Evolutionary conservation across 148 eudicot genomes (phyloP), one percentile per base, ranked within the genome.

Genomic region (Rhododendron henanense): DNA sequence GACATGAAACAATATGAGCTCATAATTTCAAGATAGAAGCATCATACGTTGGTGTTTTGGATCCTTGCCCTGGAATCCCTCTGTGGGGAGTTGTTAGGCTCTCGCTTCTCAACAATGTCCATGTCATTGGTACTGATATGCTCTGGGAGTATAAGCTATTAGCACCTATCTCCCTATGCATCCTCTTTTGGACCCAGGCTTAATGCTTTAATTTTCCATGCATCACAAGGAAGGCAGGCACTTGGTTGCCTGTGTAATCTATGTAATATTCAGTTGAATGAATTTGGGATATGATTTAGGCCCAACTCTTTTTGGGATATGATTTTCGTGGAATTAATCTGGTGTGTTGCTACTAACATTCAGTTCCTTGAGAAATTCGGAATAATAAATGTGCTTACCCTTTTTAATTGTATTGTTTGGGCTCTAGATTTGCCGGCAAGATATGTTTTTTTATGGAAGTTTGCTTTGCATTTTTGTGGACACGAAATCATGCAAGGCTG

Each of bases 21-120:
- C n/a, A n/a, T n/a, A n/a, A n/a, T n/a, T n/a, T n/a, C n/a, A n/a
- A n/a, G n/a, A n/a, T n/a, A n/a, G n/a, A n/a, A n/a, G n/a, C n/a
- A n/a, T n/a, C n/a, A n/a, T 47, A 13, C 2, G 37, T 2, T 35
- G 37, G 94, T 81, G 83, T 93, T 73, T 75, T 94, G 86, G 98
- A 95, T 90, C 91, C 96, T 73, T 94, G 97, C 90, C 88, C 93
- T 84, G 96, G 93, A 87, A 95, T 94, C 79, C 96, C 98, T 39
- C 98, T 92, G 86, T 94, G 76, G 95, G 95, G 98, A 85, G 92
- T 93, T 4, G 67, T 96, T 82, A 89, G 96, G 86, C 92, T 97
- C 23, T 59, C 23, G 3, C 2, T 59, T 5, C 74, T 96, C 94
- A 48, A 79, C 79, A 93, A 94, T 87, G 98, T 94, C 90, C 98